phyloP scores from a whole-genome alignment of 176 grass and related monocot genomes.

The Thalia dealbata region DNA sequence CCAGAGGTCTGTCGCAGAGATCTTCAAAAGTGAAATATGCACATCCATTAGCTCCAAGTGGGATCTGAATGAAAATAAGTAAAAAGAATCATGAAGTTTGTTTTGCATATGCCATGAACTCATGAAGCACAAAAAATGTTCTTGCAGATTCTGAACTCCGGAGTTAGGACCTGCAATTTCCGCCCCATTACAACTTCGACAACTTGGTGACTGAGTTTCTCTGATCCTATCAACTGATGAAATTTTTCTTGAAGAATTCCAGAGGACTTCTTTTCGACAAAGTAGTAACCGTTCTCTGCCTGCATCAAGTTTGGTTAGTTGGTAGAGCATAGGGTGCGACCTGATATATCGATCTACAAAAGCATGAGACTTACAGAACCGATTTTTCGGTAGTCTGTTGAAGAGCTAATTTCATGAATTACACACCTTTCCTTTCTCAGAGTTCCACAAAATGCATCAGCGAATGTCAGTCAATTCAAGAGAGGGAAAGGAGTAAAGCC shows the following conservation, averaged over 20 bases:
- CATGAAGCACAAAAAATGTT: background rate
- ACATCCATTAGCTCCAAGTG: slow-evolving; percentile 81
- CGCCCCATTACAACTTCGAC: slow-evolving; percentile 90
- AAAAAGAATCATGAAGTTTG: slow-evolving; percentile 15
- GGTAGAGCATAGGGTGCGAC: background rate
- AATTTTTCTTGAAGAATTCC: slow-evolving; percentile 66
- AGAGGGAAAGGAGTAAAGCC: slow-evolving; percentile 5
- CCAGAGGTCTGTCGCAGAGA: slow-evolving; percentile 82
- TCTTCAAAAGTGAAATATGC: slow-evolving; percentile 90
- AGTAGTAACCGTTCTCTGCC: slow-evolving; percentile 82
- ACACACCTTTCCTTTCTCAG: slow-evolving; percentile 73
- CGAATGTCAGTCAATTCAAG: slow-evolving; percentile 1
- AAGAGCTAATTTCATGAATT: slow-evolving; percentile 75
- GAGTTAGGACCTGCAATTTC: slow-evolving; percentile 49
- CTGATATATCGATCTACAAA: slow-evolving; percentile 3
- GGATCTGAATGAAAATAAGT: slow-evolving; percentile 41
- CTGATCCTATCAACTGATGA: slow-evolving; percentile 53
- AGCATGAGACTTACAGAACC: slow-evolving; percentile 60
- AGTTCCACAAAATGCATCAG: slow-evolving; percentile 24
- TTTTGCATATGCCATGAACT: background rate
- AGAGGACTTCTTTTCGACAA: slow-evolving; percentile 42
- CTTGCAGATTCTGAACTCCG: background rate
- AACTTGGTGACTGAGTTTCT: slow-evolving; percentile 55
- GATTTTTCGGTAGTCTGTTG: slow-evolving; percentile 69
- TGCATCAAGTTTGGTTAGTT: slow-evolving; percentile 19